Percentiles rank a stretch among this genome's conserved stretches.
These are phyloP conservation scores for Ophiostoma triangulosporum DNA, from an alignment of 2,329 filamentous ascomycete species.

Conservation along the genomic window DNA sequence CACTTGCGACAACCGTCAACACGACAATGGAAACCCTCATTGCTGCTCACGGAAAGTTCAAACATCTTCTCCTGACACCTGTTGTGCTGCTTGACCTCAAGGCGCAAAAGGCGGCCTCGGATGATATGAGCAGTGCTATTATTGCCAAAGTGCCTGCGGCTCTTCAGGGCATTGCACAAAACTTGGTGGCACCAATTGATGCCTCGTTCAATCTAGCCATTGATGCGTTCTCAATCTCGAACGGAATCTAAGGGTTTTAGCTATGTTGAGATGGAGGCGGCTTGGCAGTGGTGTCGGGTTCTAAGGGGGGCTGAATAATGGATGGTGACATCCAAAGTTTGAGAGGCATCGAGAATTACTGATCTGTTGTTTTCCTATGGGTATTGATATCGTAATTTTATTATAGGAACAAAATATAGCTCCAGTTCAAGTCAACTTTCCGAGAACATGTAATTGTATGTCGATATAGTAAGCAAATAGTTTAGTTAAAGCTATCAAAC, in stretches of 20 bases:
- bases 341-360: no score
- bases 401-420: no score
- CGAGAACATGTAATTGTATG: no score
- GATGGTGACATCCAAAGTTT: no score
- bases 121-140: constrained; percentile 24
- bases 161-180: constrained; percentile 21
- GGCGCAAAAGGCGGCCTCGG: constrained; percentile 26
- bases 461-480: no score
- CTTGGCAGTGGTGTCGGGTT: no score
- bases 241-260: constrained; percentile 1
- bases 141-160: constrained; percentile 26
- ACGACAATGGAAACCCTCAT: constrained; percentile 26
- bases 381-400: no score
- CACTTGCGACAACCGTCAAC: constrained; percentile 26
- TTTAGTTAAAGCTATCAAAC: no score
- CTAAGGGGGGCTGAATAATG: no score
- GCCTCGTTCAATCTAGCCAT: constrained; percentile 27
- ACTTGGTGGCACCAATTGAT: constrained; percentile 25
- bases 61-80: constrained; percentile 27
- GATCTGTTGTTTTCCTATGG: no score
- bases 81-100: constrained; percentile 30
- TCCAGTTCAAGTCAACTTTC: no score
- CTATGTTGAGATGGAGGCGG: not conserved
- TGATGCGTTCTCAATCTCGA: constrained; percentile 8
- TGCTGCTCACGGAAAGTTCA: constrained; percentile 29